phyloP scores from a whole-genome alignment of 2,329 filamentous ascomycete genomes.

The Verticillium nonalfalfae region DNA sequence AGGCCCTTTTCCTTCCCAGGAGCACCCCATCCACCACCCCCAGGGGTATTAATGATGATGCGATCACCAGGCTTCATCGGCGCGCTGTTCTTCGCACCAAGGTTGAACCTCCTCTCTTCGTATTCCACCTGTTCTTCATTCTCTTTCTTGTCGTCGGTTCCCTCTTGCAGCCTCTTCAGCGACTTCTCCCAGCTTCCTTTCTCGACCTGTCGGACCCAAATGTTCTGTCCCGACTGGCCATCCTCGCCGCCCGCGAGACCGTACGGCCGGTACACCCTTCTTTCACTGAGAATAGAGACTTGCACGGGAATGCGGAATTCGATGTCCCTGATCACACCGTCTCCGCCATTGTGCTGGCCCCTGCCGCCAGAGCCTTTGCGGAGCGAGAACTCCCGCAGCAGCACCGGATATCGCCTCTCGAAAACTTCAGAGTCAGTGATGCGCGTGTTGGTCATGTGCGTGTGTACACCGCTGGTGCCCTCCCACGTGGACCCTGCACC shows the following conservation, averaged over 20 bases:
- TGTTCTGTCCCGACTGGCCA: constrained; percentile 71
- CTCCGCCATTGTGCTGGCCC: constrained; percentile 63
- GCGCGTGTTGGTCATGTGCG: constrained; percentile 69
- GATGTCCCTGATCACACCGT: constrained; percentile 71
- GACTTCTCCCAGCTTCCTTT: constrained; percentile 45
- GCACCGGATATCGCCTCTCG: constrained; percentile 57
- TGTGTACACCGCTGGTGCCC: constrained; percentile 36
- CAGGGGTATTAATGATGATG: constrained; percentile 72
- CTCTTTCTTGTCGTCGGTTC: constrained; percentile 9
- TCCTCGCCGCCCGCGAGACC: constrained; percentile 79
- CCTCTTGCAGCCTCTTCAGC: constrained; percentile 28
- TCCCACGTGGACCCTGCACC: constrained; percentile 58
- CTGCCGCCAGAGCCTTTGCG: constrained; percentile 55
- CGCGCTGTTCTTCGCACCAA: constrained; percentile 76
- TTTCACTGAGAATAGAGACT: constrained; percentile 70
- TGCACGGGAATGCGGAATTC: constrained; percentile 74
- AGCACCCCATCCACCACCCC: constrained; percentile 70
- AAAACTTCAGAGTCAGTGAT: constrained; percentile 53
- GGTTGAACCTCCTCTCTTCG: constrained; percentile 59
- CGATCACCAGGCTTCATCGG: constrained; percentile 70
- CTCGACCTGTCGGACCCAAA: constrained; percentile 74
- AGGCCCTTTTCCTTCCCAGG: constrained; percentile 50
- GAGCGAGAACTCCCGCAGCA: constrained; percentile 65
- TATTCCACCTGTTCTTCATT: constrained; percentile 33
- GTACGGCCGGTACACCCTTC: constrained; percentile 71